Percentiles rank a stretch among this genome's conserved stretches.
Conservation (phyloP, 192 early-diverging fungal species). For the Coemansia sp. region DNA sequence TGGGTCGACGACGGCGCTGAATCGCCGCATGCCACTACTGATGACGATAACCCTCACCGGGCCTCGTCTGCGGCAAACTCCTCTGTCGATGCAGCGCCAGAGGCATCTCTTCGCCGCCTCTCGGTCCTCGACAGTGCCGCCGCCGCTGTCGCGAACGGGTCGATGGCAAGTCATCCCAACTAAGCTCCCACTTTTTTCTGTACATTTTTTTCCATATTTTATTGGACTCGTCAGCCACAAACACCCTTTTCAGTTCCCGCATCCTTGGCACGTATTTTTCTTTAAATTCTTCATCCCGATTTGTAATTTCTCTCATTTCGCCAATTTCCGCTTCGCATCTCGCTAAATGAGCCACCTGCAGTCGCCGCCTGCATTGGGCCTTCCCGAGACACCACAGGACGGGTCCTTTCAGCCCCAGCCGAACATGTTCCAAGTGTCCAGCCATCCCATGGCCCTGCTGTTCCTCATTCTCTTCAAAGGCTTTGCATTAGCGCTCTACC, state of each 20-base stretch:
- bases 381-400: conserved; percentile 1
- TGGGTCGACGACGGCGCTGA: conserved; percentile 21
- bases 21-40: not conserved
- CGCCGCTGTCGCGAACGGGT: not conserved
- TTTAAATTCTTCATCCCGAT: not conserved
- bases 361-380: not conserved
- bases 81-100: not conserved
- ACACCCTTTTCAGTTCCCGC: not conserved
- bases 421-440: conserved; percentile 53
- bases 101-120: not conserved
- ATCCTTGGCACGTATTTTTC: not conserved
- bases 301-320: not conserved
- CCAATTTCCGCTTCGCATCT: not conserved
- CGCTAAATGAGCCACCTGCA: not conserved
- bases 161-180: not conserved
- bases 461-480: conserved; percentile 88
- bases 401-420: conserved; percentile 11
- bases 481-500: conserved; percentile 80
- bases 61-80: not conserved
- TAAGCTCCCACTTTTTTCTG: not conserved
- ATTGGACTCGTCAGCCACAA: not conserved
- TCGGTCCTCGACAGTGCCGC: conserved; percentile 4
- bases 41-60: conserved; percentile 2
- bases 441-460: conserved; percentile 84
- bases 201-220: conserved; percentile 9